Evolutionary conservation across 2,329 filamentous ascomycete species (phyloP), one percentile per base, ranked within the genome.

Genomic region (Sporothrix inflata): DNA sequence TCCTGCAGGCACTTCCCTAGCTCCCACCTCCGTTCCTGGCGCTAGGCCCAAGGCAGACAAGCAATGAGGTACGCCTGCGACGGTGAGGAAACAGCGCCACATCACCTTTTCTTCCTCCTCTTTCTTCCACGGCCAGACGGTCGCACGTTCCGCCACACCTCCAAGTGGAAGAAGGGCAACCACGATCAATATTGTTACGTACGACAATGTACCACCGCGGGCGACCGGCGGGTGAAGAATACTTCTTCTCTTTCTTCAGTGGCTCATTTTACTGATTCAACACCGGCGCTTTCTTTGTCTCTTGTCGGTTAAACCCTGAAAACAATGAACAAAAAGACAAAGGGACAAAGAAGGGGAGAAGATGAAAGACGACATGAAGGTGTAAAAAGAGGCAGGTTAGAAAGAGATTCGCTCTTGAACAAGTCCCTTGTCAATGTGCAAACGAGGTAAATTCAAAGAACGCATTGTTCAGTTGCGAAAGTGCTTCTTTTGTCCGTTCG

Each of bases 1-100:
- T 34, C 45, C 42, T 34, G 42, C 42, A 51, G 61, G 65, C 65
- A 53, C 65, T 51, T 68, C 65, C 65, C 65, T 68, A 68, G 65
- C 47, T 21, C 47, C 65, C 65, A 51, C 19, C 11, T 16, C 30
- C 27, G 66, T 69, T 42, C 66, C 66, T 69, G 66, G 66, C 49
- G 49, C 66, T 69, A 69, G 49, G 12, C 66, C 66, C 19, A 57
- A 69, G 38, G 21, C 12, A 55, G 66, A 69, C 49, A 69, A 21
- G 45, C 12, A n/a, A 1, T n/a, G 16, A 34, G 61, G 42, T 16
- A 67, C 45, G 9, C 11, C n/a, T 40, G 57, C 34, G n/a, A 45
- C 38, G 6, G 53, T 12, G 34, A 61, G 14, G 8, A 38, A 21
- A 42, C 38, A 55, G 27, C 24, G 60, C 60, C 60, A 63, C 60